Evolutionary conservation across 1,284 basidiomycete species (phyloP).

Genomic region (Cystobasidium slooffiae): DNA sequence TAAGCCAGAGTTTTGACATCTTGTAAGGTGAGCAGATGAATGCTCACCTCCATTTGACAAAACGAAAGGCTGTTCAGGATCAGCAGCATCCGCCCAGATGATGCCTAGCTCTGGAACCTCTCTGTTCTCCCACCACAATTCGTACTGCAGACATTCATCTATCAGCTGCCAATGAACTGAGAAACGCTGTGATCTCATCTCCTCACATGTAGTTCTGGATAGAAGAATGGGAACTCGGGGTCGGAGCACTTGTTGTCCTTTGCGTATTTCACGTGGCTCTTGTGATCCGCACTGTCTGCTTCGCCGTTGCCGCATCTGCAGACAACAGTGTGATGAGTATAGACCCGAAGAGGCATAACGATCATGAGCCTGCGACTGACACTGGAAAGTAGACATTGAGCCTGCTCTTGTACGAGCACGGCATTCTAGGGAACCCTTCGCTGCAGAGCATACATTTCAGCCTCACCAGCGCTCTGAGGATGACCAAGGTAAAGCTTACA

Average conservation of each 20-base stretch:
- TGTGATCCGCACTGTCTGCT: conserved; percentile 27
- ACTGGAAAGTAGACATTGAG: conserved; percentile 30
- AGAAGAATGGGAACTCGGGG: background rate
- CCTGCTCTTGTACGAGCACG: background rate
- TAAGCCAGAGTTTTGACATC: background rate
- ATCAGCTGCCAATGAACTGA: too few relatives aligned
- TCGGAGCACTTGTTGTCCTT: conserved; percentile 6
- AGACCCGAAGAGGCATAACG: background rate
- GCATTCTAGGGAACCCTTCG: conserved; percentile 18
- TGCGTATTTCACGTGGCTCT: conserved; percentile 25
- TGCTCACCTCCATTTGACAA: conserved; percentile 20
- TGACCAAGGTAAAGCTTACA: too few relatives aligned
- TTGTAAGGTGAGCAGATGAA: too few relatives aligned
- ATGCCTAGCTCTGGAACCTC: conserved; percentile 9
- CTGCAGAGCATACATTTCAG: background rate
- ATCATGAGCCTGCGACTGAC: background rate
- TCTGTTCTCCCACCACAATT: conserved; percentile 15
- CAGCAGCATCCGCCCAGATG: conserved; percentile 17
- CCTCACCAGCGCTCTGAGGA: too few relatives aligned
- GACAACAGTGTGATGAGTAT: background rate
- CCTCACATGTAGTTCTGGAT: conserved; percentile 21
- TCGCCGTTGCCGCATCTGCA: conserved; percentile 28
- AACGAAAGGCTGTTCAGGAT: conserved; percentile 25
- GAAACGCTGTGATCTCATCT: too few relatives aligned
- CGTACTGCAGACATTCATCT: background rate